Conservation (phyloP, 257 asterid genomes). For the Gardenia jasminoides region DNA sequence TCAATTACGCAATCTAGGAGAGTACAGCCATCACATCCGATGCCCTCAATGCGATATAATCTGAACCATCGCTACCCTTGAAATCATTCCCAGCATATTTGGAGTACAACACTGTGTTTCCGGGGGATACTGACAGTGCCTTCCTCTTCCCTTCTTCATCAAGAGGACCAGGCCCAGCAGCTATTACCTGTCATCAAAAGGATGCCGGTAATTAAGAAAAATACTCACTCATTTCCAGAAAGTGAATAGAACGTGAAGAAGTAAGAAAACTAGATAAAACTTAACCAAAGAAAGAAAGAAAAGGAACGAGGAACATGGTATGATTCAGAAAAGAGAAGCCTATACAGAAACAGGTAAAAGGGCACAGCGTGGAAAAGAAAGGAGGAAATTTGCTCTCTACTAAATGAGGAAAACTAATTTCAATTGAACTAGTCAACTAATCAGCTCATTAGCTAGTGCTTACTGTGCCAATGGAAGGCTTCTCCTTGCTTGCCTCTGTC, state of each 20-base stretch:
- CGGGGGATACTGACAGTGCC: constrained; percentile 58
- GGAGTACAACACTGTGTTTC: constrained; percentile 78
- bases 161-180: constrained; percentile 85
- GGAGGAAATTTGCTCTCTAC: neutral
- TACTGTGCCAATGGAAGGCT: constrained; percentile 92
- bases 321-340: too few species aligned
- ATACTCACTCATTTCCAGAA: neutral
- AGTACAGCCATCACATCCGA: constrained; percentile 84
- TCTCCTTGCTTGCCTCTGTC: constrained; percentile 80
- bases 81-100: constrained; percentile 90
- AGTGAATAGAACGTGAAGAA: neutral
- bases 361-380: neutral
- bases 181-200: constrained; percentile 53
- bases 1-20: constrained; percentile 35
- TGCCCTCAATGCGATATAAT: constrained; percentile 67
- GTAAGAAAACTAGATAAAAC: neutral
- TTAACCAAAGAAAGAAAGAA: neutral
- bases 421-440: neutral
- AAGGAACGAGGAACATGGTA: neutral
- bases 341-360: neutral
- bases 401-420: too few species aligned
- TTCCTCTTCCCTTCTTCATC: constrained; percentile 87
- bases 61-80: constrained; percentile 72
- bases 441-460: constrained; percentile 9
- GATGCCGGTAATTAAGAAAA: neutral